phyloP scores from a whole-genome alignment of 768 basidiomycete genomes.

The Podaxis sp. region DNA sequence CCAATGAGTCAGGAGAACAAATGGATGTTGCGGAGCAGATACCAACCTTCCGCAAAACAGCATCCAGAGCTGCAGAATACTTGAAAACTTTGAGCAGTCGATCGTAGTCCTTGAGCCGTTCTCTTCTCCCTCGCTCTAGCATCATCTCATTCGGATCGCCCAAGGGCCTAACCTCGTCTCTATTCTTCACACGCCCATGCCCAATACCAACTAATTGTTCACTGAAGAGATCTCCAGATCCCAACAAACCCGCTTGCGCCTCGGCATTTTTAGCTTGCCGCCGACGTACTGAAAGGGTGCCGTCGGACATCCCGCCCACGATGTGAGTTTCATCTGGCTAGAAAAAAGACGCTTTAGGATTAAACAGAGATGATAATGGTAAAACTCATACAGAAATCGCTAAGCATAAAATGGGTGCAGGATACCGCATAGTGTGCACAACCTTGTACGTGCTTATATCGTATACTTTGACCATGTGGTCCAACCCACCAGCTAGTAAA shows the following conservation, averaged over 20 bases:
- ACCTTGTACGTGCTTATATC: constrained; percentile 93
- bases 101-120: constrained; percentile 83
- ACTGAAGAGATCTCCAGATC: constrained; percentile 8
- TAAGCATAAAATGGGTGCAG: constrained; percentile 84
- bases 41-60: constrained; percentile 78
- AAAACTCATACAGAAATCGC: constrained; percentile 75
- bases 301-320: constrained; percentile 96
- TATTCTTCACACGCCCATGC: constrained; percentile 43
- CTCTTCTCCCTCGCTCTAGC: constrained; percentile 67
- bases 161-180: constrained; percentile 43
- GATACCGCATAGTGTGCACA: constrained; percentile 97
- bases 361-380: background rate
- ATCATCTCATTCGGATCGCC: constrained; percentile 73
- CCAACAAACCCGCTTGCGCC: constrained; percentile 26
- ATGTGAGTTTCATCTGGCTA: constrained; percentile 97
- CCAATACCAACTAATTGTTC: constrained; percentile 25
- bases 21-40: background rate
- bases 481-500: constrained; percentile 85
- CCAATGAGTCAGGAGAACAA: constrained; percentile 1
- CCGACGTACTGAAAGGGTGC: constrained; percentile 93
- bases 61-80: constrained; percentile 91
- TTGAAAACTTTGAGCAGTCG: constrained; percentile 86
- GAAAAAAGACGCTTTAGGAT: constrained; percentile 10
- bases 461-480: constrained; percentile 99
- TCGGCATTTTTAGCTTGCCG: constrained; percentile 77